Conservation (phyloP, 1,139 yeast species). For the Yarrowia galli region DNA sequence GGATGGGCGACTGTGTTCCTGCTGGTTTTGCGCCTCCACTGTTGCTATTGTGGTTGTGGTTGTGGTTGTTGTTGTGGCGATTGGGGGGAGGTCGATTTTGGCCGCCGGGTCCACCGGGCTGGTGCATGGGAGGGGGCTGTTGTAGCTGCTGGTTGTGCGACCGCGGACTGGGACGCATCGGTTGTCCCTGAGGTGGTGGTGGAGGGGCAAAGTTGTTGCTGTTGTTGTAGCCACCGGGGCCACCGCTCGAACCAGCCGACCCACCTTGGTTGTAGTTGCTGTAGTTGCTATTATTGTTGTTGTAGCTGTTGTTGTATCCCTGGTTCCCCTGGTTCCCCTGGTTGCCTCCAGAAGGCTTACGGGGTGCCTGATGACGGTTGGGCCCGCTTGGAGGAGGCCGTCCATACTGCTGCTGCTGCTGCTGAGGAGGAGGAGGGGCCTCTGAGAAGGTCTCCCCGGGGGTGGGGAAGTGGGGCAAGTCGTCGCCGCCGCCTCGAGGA, state of each 20-base stretch:
- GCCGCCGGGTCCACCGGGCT: conserved; percentile 25
- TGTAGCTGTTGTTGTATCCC: neutral
- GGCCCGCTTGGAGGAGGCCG: conserved; percentile 36
- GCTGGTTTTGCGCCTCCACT: conserved; percentile 1
- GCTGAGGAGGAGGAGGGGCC: conserved; percentile 30
- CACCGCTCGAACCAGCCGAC: conserved; percentile 4
- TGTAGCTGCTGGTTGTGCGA: conserved; percentile 38
- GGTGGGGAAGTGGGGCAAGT: conserved; percentile 38
- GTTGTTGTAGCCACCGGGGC: conserved; percentile 21
- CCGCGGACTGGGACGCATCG: conserved; percentile 24
- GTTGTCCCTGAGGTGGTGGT: conserved; percentile 11
- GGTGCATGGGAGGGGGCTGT: conserved; percentile 39
- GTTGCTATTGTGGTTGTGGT: conserved; percentile 21
- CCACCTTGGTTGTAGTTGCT: conserved; percentile 7
- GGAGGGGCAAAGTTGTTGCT: conserved; percentile 12
- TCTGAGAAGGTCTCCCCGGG: conserved; percentile 22
- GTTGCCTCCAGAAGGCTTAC: conserved; percentile 27
- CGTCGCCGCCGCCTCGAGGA: conserved; percentile 38
- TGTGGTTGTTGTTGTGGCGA: conserved; percentile 35
- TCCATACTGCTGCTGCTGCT: conserved; percentile 39
- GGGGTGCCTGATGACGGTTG: conserved; percentile 12
- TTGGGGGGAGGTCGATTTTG: neutral
- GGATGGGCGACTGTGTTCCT: conserved; percentile 33
- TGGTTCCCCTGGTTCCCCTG: conserved; percentile 17
- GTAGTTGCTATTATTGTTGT: conserved; percentile 1